Evolutionary conservation across 331 rosid genomes (phyloP).

Genomic region (Pyracantha coccinea): DNA sequence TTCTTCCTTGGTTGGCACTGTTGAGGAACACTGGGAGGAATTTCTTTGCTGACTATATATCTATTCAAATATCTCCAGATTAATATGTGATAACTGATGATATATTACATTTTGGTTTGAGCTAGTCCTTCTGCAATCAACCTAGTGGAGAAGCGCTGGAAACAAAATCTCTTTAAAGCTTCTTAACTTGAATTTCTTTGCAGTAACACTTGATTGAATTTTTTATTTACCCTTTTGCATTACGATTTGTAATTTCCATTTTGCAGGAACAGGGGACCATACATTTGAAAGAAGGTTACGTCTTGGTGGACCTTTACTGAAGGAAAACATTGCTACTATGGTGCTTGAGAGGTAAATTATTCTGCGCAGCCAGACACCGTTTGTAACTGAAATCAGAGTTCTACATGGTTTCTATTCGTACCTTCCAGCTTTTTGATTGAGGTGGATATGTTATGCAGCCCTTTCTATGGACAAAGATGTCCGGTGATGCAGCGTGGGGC

Average conservation of each 20-base stretch:
- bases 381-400: background rate
- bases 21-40: background rate
- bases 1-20: background rate
- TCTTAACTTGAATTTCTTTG: background rate
- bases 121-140: background rate
- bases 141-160: background rate
- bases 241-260: background rate
- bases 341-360: conserved; percentile 80
- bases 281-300: conserved; percentile 81
- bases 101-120: background rate
- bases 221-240: conserved; percentile 8
- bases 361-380: background rate
- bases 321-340: conserved; percentile 91
- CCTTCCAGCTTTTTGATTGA: background rate
- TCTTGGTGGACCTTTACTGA: conserved; percentile 86
- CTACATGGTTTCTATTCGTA: background rate
- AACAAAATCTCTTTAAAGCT: background rate
- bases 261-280: conserved; percentile 89
- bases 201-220: background rate
- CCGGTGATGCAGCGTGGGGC: conserved; percentile 86
- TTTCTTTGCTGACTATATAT: background rate
- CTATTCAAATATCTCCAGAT: too few species aligned
- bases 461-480: conserved; percentile 95
- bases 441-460: conserved; percentile 45
- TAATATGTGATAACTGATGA: background rate